Base-by-base conservation (phyloP, 257 asterid species). In the Cordia subcordata region DNA sequence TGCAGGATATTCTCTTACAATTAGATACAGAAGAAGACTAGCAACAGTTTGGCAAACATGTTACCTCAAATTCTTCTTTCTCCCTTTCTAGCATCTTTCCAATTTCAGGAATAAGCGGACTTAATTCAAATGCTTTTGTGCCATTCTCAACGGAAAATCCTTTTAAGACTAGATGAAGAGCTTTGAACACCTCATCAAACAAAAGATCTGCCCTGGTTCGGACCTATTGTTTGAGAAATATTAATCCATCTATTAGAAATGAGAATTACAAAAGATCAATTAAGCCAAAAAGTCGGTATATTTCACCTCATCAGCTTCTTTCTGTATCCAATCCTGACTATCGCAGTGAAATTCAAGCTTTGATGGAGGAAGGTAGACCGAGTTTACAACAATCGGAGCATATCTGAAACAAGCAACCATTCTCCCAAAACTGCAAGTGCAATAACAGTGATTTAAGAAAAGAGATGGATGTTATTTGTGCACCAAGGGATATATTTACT, bases 331-430 rank as follows among this genome's bases (percentile, higher is more conserved):
- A 57, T 78, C 96, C 75, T 80, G 81, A 61, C 70, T 67, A 71
- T 67, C 77, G 74, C 78, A 72, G 75, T 71, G 73, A 72, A 88
- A 84, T 70, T 78, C 88, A 71, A 85, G 86, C 68, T 83, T 83
- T 49, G 82, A 64, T 53, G 96, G 88, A 53, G 97, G 97, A 19
- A 90, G 96, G 67, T 71, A 62, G 57, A 90, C 93, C 61, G 96
- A 81, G 61, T 81, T 84, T 65, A 90, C 94, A 63, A 49, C 68
- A 66, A 87, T 85, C 53, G 96, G 85, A 58, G 94, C 85, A 82
- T 81, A 87, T 53, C 77, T 74, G 46, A 87, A 87, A 66, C 96
- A 87, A 59, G 96, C 96, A 58, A 80, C 84, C 96, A 80, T 83
- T 69, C 81, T 82, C 69, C 95, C 97, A 68, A 77, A 83, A 64